Evolutionary conservation across 371 early-diverging fungal genomes (phyloP).

Genomic region (Funneliformis caledonium): DNA sequence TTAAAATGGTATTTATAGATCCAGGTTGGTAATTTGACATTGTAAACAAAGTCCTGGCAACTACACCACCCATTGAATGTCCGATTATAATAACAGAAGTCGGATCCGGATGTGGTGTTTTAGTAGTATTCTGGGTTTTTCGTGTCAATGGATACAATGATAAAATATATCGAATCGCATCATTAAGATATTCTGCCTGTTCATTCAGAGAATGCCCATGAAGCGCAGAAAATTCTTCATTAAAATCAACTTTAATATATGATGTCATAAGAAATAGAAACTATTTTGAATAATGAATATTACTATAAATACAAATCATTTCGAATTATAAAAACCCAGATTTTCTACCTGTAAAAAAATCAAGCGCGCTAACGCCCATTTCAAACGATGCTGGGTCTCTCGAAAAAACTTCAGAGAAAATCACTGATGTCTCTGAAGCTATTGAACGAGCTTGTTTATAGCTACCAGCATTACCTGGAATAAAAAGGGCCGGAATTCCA

Average conservation of each 20-base stretch:
- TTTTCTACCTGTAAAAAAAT: slow-evolving; percentile 81
- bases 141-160: slow-evolving; percentile 52
- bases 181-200: slow-evolving; percentile 87
- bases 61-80: slow-evolving; percentile 98
- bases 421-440: slow-evolving; percentile 70
- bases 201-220: slow-evolving; percentile 77
- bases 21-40: slow-evolving; percentile 75
- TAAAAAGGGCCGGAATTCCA: slow-evolving; percentile 88
- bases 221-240: slow-evolving; percentile 92
- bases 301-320: slow-evolving; percentile 12
- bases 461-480: slow-evolving; percentile 96
- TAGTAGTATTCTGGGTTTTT: slow-evolving; percentile 13
- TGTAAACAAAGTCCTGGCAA: slow-evolving; percentile 82
- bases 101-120: slow-evolving; percentile 52
- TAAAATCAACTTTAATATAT: slow-evolving; percentile 72
- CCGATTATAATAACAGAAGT: slow-evolving; percentile 86
- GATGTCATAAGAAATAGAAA: slow-evolving; percentile 2
- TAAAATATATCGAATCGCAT: slow-evolving; percentile 83
- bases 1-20: slow-evolving; percentile 84
- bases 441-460: slow-evolving; percentile 88
- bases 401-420: slow-evolving; percentile 57
- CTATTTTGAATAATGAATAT: background rate
- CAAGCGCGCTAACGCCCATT: slow-evolving; percentile 61
- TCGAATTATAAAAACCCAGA: background rate
- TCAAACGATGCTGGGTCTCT: slow-evolving; percentile 46